A percentile compares a stretch with the other conserved stretches of the same genome.
phyloP scores from a whole-genome alignment of 139 green algal genomes.

The Zygnema cylindricum region DNA sequence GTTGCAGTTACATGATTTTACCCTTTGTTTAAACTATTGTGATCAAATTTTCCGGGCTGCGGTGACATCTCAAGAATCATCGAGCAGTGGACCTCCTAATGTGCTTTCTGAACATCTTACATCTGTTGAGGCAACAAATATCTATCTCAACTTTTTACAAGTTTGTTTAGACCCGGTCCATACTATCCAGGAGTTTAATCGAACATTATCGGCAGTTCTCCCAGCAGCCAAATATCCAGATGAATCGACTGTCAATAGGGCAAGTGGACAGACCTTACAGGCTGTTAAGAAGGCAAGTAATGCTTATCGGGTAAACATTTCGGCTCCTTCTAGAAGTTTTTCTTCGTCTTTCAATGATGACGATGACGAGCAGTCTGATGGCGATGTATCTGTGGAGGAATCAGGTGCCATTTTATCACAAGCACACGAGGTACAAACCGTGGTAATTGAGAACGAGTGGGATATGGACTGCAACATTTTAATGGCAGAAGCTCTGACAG shows the following conservation, averaged over 20 bases:
- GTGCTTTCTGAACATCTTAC: not conserved
- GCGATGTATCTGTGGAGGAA: too few relatives aligned
- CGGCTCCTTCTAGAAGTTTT: too few relatives aligned
- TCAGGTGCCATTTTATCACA: too few relatives aligned
- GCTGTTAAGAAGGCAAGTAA: too few relatives aligned
- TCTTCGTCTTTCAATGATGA: too few relatives aligned
- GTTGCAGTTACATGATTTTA: not conserved
- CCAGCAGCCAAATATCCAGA: not conserved
- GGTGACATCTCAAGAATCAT: constrained; percentile 21
- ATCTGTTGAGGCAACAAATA: constrained; percentile 61
- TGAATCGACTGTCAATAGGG: too few relatives aligned
- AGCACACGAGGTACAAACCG: too few relatives aligned
- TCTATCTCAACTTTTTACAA: constrained; percentile 1
- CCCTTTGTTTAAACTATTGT: constrained; percentile 7
- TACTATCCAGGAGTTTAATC: constrained; percentile 6
- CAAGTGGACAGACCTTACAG: too few relatives aligned
- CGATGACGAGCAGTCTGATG: too few relatives aligned
- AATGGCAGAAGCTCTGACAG: constrained; percentile 22
- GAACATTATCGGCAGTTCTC: not conserved
- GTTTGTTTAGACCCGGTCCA: not conserved
- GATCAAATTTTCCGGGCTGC: constrained; percentile 1
- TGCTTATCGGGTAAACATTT: too few relatives aligned
- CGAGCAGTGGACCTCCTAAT: constrained; percentile 8
- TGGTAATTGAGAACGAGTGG: not conserved
- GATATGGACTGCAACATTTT: constrained; percentile 20